Evolutionary conservation across 345 rosid genomes (phyloP).

Genomic region (Salix koriyanagi): DNA sequence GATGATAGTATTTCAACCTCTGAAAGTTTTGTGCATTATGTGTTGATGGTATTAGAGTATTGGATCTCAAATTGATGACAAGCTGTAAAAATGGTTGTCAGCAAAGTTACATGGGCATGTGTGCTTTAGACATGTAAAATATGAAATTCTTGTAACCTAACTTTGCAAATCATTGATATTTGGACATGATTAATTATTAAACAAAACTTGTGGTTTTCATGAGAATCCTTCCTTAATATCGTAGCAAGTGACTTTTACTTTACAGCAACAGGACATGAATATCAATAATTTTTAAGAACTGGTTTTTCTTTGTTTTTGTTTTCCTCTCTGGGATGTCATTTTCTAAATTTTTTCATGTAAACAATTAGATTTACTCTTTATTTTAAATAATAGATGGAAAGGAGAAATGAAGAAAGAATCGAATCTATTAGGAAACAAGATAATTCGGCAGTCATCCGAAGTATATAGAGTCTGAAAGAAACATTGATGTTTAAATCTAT

Average conservation of each 20-base stretch:
- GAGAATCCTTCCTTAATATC: no score
- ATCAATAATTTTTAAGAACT: background rate
- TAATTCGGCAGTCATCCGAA: background rate
- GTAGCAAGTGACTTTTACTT: no score
- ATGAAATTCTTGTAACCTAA: background rate
- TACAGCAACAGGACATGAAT: no score
- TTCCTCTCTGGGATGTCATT: background rate
- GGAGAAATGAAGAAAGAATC: background rate
- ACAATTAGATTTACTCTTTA: no score
- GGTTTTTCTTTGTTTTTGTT: background rate
- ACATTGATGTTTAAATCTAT: background rate
- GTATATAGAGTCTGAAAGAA: background rate
- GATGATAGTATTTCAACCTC: background rate
- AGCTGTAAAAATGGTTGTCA: background rate
- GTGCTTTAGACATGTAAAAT: background rate
- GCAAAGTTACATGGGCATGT: background rate
- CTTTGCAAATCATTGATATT: no score
- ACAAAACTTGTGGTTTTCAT: no score
- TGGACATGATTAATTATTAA: no score
- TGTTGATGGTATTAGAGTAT: background rate
- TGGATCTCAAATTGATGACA: background rate
- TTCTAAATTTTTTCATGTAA: background rate
- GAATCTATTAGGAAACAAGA: background rate
- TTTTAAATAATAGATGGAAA: background rate
- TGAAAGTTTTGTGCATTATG: background rate